Percentiles rank a stretch among this genome's conserved stretches.
phyloP scores from a whole-genome alignment of 2,329 filamentous ascomycete genomes.

The Exophiala sideris region DNA sequence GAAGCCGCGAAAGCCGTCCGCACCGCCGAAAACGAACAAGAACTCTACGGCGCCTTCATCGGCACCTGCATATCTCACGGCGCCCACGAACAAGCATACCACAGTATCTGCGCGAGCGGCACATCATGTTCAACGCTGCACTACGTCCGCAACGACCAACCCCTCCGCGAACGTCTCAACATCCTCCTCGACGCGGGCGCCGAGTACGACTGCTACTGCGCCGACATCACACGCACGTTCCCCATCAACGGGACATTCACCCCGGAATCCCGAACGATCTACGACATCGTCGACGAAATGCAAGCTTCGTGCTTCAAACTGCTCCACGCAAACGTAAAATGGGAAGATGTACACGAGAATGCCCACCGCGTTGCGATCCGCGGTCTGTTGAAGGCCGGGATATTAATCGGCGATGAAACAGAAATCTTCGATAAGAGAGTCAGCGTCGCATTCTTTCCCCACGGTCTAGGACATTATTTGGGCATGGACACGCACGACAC shows the following conservation, averaged over 20 bases:
- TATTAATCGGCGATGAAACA: conserved; percentile 64
- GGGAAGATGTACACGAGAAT: conserved; percentile 67
- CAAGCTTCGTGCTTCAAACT: conserved; percentile 69
- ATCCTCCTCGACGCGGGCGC: conserved; percentile 84
- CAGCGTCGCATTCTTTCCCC: conserved; percentile 88
- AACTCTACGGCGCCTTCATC: conserved; percentile 76
- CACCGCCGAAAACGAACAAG: conserved; percentile 68
- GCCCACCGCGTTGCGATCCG: conserved; percentile 70
- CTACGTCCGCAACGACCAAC: conserved; percentile 75
- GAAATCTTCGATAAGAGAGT: conserved; percentile 75
- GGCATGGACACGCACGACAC: conserved; percentile 92
- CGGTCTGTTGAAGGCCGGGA: conserved; percentile 67
- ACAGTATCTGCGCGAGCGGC: conserved; percentile 82
- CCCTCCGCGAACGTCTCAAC: conserved; percentile 66
- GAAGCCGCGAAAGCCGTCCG: conserved; percentile 65
- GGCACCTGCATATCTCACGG: conserved; percentile 68
- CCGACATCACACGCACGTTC: conserved; percentile 85
- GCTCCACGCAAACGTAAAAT: conserved; percentile 66
- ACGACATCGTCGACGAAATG: conserved; percentile 76
- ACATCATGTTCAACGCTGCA: conserved; percentile 81
- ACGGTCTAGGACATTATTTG: conserved; percentile 85
- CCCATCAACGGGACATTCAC: conserved; percentile 71
- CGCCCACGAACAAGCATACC: conserved; percentile 77
- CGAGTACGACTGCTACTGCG: conserved; percentile 81
- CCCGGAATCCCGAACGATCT: conserved; percentile 67